Evolutionary conservation across 495 filamentous ascomycete species (phyloP), one percentile per base, ranked within the genome.

Genomic region (Paragyromitra xinjiangensis): DNA sequence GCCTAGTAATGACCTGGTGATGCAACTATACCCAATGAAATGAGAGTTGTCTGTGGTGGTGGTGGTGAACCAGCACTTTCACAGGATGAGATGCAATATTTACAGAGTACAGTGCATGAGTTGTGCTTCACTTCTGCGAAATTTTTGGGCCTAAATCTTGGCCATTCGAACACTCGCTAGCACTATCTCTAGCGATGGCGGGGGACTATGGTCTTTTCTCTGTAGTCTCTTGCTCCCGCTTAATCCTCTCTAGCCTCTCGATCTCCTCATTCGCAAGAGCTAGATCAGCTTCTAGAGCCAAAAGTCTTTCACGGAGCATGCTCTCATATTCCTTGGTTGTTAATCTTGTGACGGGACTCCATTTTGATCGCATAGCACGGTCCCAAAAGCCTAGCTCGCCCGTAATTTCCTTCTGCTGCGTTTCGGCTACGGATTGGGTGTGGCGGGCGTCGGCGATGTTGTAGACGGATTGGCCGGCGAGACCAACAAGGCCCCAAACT

Each of bases 191-290:
- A 6, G 56, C 16, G 5, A 34, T 8, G 39, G 58, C 3, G 4
- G 16, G 59, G 3, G 4, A 3, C 61, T 40, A 69, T 59, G 1
- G 39, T 55, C 56, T 14, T 73, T 72, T 62, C 62, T 65, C 24
- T 8, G 22, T 24, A 59, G 8, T 39, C 19, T 40, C 45, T 19
- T 61, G 50, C 42, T 64, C 44, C 34, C 72, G 67, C 66, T 81
- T 80, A 40, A 80, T 80, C 69, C 72, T 83, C 78, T 84, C 87
- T 48, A 92, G 74, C 51, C 84, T 86, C 51, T 88, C 89, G 69
- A 99, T 94, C 71, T 89, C 90, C 50, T 98, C 95, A 79, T 98
- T 93, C 11, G 97, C 83, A 42, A 98, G 78, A 0, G 95, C 91
- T 78, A 98, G 92, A 71, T 98, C 93, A 9, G 90, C 93, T 76